Conservation (phyloP, 345 rosid species). For the Murraya koenigii region DNA sequence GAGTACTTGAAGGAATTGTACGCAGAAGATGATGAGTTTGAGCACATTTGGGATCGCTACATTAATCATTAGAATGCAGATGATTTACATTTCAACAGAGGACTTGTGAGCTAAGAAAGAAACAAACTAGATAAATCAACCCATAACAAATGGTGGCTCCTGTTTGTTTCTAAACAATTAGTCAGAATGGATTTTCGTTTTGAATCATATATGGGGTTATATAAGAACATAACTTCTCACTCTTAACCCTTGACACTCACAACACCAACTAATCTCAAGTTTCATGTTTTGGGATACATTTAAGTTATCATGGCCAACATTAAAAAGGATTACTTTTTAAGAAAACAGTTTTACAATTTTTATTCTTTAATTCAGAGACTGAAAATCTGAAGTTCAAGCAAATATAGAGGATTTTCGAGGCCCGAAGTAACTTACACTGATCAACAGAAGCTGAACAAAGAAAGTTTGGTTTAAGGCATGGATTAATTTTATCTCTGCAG, state of each 20-base stretch:
- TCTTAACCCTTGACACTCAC: no score
- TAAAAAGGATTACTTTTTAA: background rate
- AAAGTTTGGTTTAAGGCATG: conserved; percentile 62
- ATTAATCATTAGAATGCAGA: no score
- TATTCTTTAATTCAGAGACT: background rate
- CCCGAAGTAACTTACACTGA: conserved; percentile 41
- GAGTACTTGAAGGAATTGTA: no score
- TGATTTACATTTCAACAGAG: background rate
- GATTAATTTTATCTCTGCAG: conserved; percentile 47
- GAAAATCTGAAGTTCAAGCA: background rate
- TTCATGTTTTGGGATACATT: background rate
- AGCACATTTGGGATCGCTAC: no score
- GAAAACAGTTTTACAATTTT: background rate
- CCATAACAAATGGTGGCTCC: background rate
- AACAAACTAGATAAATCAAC: background rate
- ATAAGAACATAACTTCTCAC: background rate
- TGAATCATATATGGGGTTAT: background rate
- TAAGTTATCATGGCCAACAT: background rate
- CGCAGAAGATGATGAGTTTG: no score
- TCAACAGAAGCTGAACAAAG: conserved; percentile 51
- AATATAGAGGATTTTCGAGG: background rate
- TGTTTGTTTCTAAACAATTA: background rate
- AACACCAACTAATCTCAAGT: background rate
- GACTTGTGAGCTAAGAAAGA: background rate
- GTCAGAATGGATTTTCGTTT: background rate